Conservation (phyloP, 305 asterid genomes). For the Solanum hybrid region DNA sequence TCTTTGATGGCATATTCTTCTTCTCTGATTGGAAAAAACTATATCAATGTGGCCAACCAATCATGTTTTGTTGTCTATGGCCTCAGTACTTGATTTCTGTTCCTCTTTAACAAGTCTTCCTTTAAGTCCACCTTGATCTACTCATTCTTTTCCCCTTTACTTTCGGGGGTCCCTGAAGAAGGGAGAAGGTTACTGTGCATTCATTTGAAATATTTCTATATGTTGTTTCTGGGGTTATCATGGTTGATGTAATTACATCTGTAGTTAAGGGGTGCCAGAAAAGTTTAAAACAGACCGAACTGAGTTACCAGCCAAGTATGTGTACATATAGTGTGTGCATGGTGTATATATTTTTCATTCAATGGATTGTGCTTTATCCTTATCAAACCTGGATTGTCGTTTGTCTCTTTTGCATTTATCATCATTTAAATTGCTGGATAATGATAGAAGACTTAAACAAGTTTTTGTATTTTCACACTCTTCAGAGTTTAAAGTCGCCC, state of each 20-base stretch:
- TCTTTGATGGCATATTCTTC: not conserved
- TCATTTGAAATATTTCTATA: not conserved
- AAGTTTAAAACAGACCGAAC: not conserved
- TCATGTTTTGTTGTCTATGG: not conserved
- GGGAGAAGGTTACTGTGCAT: not conserved
- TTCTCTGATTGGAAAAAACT: not conserved
- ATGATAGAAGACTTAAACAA: not conserved
- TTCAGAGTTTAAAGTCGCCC: conserved; percentile 61
- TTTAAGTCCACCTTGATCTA: not conserved
- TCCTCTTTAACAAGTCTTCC: not conserved
- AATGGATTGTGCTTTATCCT: not conserved
- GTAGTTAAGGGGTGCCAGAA: not conserved
- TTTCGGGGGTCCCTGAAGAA: not conserved
- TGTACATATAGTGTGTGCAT: not conserved
- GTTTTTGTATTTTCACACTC: conserved; percentile 14
- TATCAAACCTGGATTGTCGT: not conserved
- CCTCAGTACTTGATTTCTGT: not conserved
- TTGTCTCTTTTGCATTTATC: not conserved
- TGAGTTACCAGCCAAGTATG: not conserved
- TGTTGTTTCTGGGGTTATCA: not conserved
- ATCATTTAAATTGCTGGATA: not conserved
- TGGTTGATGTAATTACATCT: not conserved
- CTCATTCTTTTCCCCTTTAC: not conserved
- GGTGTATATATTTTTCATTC: not conserved
- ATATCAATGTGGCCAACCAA: not conserved